These are phyloP conservation scores for Solanum habrochaites DNA, from an alignment of 257 asterid genomes.

Conservation along the genomic window DNA sequence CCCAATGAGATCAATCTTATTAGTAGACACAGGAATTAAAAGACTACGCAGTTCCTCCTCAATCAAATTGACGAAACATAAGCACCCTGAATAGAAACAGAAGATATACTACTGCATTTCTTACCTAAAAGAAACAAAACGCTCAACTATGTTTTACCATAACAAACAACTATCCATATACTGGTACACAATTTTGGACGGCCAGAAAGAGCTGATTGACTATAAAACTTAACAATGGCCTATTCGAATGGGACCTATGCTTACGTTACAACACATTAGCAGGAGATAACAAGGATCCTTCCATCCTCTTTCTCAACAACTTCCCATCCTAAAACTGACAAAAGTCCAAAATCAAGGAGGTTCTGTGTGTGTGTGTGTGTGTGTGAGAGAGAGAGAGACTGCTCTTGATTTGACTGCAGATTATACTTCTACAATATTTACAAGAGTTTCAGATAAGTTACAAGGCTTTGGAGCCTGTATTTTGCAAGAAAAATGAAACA, in stretches of 20 bases:
- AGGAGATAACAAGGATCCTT: neutral
- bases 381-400: neutral
- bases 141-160: neutral
- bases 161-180: neutral
- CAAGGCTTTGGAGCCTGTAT: neutral
- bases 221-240: neutral
- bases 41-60: neutral
- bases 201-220: neutral
- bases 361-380: rapidly evolving
- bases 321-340: neutral
- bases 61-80: neutral
- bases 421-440: neutral
- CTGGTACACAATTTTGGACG: neutral
- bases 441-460: neutral
- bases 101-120: neutral
- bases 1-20: neutral
- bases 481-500: neutral
- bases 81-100: neutral
- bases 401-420: neutral
- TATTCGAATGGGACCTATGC: neutral
- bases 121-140: neutral
- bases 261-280: neutral
- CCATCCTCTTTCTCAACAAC: neutral
- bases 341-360: neutral
- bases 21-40: neutral